phyloP scores from a whole-genome alignment of 192 early-diverging fungal genomes.

The Linnemannia hyalina region DNA sequence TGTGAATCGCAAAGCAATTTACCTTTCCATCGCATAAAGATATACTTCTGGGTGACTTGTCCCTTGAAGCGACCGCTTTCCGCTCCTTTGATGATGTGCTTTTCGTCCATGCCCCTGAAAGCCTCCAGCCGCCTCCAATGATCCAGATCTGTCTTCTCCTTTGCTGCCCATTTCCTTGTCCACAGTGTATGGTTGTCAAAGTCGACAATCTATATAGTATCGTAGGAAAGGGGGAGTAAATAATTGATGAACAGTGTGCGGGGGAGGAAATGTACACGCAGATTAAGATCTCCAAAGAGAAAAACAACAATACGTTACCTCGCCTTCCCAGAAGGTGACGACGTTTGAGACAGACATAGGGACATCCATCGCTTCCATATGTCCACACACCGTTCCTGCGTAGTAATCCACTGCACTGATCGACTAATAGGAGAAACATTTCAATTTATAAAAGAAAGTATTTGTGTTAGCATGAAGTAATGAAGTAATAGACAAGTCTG shows the following conservation, averaged over 20 bases:
- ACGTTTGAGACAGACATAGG: slow-evolving; percentile 61
- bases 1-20: background rate
- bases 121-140: slow-evolving; percentile 59
- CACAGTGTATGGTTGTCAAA: slow-evolving; percentile 68
- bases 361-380: slow-evolving; percentile 74
- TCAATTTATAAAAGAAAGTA: background rate
- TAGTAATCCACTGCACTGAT: slow-evolving; percentile 57
- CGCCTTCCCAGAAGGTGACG: slow-evolving; percentile 76
- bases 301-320: slow-evolving; percentile 31
- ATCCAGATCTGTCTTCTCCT: slow-evolving; percentile 56
- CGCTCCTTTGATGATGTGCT: slow-evolving; percentile 36
- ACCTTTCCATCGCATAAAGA: slow-evolving; percentile 82
- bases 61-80: slow-evolving; percentile 58
- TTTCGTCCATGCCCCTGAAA: slow-evolving; percentile 52
- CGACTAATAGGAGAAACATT: slow-evolving; percentile 25
- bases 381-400: slow-evolving; percentile 57
- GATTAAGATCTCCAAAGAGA: background rate
- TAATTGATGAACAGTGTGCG: background rate
- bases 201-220: slow-evolving; percentile 61
- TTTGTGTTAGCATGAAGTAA: background rate
- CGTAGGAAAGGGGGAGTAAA: background rate
- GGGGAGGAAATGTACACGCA: background rate
- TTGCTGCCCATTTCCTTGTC: slow-evolving; percentile 72
- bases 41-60: slow-evolving; percentile 67
- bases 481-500: background rate